Percentiles rank a stretch among this genome's conserved stretches.
These are phyloP conservation scores for Pelargonium fulgidum DNA, from an alignment of 441 rosid species.

Conservation along the genomic window DNA sequence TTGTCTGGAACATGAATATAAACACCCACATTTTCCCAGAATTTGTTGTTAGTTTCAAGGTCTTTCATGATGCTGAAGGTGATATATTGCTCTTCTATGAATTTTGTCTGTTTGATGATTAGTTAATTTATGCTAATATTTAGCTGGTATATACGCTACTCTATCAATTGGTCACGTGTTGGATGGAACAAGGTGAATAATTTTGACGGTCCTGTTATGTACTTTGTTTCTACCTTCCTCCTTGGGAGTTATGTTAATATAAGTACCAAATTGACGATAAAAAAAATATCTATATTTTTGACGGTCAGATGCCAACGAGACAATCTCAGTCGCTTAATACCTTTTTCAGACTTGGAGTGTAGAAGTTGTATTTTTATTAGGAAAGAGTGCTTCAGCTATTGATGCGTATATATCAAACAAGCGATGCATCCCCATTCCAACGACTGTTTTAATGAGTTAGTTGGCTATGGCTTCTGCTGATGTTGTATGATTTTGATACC, in stretches of 20 bases:
- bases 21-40: slow-evolving; percentile 85
- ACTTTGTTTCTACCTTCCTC: too few relatives aligned
- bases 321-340: slow-evolving; percentile 27
- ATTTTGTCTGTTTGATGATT: slow-evolving; percentile 13
- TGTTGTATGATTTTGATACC: slow-evolving; percentile 25
- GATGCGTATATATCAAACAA: slow-evolving; percentile 32
- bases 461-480: slow-evolving; percentile 29
- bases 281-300: too few relatives aligned
- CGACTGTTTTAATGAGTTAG: slow-evolving; percentile 44
- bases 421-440: slow-evolving; percentile 34
- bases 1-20: slow-evolving; percentile 87
- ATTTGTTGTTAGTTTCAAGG: slow-evolving; percentile 89
- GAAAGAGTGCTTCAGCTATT: slow-evolving; percentile 29
- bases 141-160: slow-evolving; percentile 13
- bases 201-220: slow-evolving; percentile 25
- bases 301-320: slow-evolving; percentile 25
- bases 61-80: slow-evolving; percentile 64
- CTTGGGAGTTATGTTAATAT: too few relatives aligned
- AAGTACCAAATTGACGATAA: too few relatives aligned
- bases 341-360: slow-evolving; percentile 20
- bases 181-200: slow-evolving; percentile 35
- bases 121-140: slow-evolving; percentile 11
- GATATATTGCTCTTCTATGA: slow-evolving; percentile 31
- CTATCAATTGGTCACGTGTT: slow-evolving; percentile 32
- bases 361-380: slow-evolving; percentile 25